Conservation (phyloP, 805 yeast genomes). For the Starmerella stigmatis region DNA sequence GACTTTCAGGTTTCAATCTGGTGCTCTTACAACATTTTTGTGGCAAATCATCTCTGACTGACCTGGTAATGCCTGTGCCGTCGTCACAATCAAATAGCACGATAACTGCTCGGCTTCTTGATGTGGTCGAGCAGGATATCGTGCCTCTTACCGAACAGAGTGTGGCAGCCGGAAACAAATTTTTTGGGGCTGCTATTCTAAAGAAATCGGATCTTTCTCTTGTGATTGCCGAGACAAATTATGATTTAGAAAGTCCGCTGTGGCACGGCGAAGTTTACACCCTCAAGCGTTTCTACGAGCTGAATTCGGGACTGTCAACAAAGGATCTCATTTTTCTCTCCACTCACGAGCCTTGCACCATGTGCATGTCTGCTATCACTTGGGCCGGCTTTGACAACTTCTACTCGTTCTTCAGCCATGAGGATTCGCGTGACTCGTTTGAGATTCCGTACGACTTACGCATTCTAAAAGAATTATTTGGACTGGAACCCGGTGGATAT, state of each 20-base stretch:
- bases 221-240: constrained; percentile 21
- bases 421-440: constrained; percentile 19
- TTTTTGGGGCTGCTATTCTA: constrained; percentile 24
- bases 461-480: constrained; percentile 19
- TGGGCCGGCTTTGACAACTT: constrained; percentile 25
- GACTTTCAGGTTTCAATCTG: no score
- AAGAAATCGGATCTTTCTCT: constrained; percentile 19
- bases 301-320: constrained; percentile 14
- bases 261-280: constrained; percentile 23
- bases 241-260: constrained; percentile 19
- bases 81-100: no score
- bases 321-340: constrained; percentile 22
- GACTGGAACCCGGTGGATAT: constrained; percentile 1
- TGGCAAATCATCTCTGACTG: no score
- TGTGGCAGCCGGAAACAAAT: constrained; percentile 16
- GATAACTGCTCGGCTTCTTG: constrained; percentile 17
- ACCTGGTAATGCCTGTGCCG: no score
- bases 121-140: constrained; percentile 20
- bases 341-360: constrained; percentile 25
- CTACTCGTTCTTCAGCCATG: constrained; percentile 22
- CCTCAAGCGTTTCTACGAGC: constrained; percentile 18
- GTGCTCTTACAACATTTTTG: no score
- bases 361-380: constrained; percentile 23
- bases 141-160: constrained; percentile 20
- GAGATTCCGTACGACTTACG: constrained; percentile 21